Conservation (phyloP, 1,284 basidiomycete species). For the Sanghuangporus weigelae region DNA sequence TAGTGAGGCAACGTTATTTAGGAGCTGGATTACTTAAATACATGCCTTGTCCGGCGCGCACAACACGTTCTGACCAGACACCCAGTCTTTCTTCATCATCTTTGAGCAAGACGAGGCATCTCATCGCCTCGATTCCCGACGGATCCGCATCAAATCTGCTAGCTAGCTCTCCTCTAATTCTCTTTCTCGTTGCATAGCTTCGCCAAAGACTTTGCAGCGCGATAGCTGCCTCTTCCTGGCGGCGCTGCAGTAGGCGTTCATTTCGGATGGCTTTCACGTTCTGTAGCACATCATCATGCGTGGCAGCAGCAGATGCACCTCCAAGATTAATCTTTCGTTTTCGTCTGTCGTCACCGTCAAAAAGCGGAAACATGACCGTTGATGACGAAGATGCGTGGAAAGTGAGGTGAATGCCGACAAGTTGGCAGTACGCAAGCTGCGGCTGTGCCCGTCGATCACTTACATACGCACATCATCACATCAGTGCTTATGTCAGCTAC, state of each 20-base stretch:
- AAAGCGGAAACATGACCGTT: conserved; percentile 30
- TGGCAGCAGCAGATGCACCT: conserved; percentile 46
- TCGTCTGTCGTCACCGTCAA: conserved; percentile 39
- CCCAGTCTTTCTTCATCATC: conserved; percentile 48
- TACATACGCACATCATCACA: background rate
- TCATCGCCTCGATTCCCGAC: conserved; percentile 45
- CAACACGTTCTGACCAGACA: conserved; percentile 45
- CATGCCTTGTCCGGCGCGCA: conserved; percentile 38
- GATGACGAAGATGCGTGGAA: background rate
- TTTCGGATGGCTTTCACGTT: conserved; percentile 53
- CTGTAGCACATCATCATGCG: conserved; percentile 52
- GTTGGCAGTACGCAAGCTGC: background rate
- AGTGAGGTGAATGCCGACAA: background rate
- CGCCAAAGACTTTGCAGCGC: conserved; percentile 69
- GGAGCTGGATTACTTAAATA: conserved; percentile 7
- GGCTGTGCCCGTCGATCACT: background rate
- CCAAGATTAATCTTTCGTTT: conserved; percentile 74
- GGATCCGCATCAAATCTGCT: conserved; percentile 44
- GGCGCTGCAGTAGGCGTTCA: conserved; percentile 51
- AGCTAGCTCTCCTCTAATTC: conserved; percentile 38
- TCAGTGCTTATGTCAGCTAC: background rate
- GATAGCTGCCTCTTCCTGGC: conserved; percentile 49
- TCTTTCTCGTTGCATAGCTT: conserved; percentile 37
- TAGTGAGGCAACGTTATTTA: conserved; percentile 1
- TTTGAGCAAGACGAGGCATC: conserved; percentile 57